These are phyloP conservation scores for Malassezia dermatis DNA, from an alignment of 1,284 basidiomycete species.

Conservation along the genomic window DNA sequence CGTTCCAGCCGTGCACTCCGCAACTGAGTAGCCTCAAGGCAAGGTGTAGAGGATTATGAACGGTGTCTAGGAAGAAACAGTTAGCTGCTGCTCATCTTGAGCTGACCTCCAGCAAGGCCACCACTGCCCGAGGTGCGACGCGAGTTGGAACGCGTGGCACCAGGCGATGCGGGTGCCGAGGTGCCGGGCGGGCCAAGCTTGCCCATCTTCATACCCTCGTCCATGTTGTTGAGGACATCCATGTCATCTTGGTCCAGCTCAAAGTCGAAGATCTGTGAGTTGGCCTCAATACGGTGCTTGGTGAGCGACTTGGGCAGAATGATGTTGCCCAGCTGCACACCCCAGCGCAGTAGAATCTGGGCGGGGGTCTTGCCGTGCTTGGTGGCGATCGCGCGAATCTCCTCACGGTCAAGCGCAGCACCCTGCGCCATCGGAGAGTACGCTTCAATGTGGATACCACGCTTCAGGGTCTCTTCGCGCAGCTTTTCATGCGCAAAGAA, in stretches of 20 bases:
- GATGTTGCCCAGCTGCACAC: slow-evolving; percentile 38
- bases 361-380: slow-evolving; percentile 47
- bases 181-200: slow-evolving; percentile 43
- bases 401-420: slow-evolving; percentile 38
- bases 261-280: slow-evolving; percentile 44
- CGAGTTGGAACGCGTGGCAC: slow-evolving; percentile 32
- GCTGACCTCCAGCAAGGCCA: slow-evolving; percentile 37
- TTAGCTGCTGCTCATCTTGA: slow-evolving; percentile 21
- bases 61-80: neutral
- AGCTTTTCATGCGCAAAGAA: slow-evolving; percentile 47
- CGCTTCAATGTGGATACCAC: slow-evolving; percentile 44
- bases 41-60: neutral
- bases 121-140: slow-evolving; percentile 35
- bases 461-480: slow-evolving; percentile 36
- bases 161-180: slow-evolving; percentile 37
- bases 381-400: slow-evolving; percentile 42
- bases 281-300: slow-evolving; percentile 41
- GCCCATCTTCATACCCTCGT: slow-evolving; percentile 41
- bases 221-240: slow-evolving; percentile 30
- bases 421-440: slow-evolving; percentile 47
- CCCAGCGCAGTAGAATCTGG: slow-evolving; percentile 37
- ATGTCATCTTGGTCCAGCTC: slow-evolving; percentile 40
- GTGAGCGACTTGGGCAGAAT: slow-evolving; percentile 42
- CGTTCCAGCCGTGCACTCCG: too few species aligned
- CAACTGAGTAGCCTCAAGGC: too few species aligned